Conservation (phyloP, 169 alveolate species). For the Eimeria zaria region DNA sequence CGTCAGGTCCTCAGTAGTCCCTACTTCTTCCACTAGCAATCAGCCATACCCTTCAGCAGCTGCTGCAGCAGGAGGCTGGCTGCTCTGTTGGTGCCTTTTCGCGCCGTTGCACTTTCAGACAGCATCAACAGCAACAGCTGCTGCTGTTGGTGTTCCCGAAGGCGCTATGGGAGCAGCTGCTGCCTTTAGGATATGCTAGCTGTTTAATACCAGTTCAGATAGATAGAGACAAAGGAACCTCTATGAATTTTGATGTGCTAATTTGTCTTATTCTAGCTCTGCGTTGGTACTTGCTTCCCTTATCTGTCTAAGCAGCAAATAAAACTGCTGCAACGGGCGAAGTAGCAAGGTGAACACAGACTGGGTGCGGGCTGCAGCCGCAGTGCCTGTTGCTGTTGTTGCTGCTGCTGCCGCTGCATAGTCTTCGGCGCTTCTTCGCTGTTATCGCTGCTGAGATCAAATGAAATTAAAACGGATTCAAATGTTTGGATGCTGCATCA, state of each 20-base stretch:
- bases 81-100: not conserved
- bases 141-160: not conserved
- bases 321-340: not conserved
- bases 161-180: not conserved
- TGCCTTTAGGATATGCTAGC: not conserved
- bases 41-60: not conserved
- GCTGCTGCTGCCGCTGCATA: constrained; percentile 56
- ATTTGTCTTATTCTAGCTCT: not conserved
- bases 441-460: not conserved
- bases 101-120: not conserved
- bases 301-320: not conserved
- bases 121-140: not conserved
- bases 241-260: not conserved
- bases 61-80: not conserved
- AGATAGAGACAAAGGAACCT: not conserved
- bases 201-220: not conserved
- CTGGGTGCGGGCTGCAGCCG: not conserved
- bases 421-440: not conserved
- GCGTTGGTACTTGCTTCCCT: not conserved
- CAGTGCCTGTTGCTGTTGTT: not conserved
- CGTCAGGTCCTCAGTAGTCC: constrained; percentile 85
- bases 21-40: constrained; percentile 87
- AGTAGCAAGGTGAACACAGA: not conserved
- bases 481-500: not conserved
- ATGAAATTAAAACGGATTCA: not conserved